Base-by-base conservation (phyloP, 768 basidiomycete genomes). In the Suillus discolor region DNA sequence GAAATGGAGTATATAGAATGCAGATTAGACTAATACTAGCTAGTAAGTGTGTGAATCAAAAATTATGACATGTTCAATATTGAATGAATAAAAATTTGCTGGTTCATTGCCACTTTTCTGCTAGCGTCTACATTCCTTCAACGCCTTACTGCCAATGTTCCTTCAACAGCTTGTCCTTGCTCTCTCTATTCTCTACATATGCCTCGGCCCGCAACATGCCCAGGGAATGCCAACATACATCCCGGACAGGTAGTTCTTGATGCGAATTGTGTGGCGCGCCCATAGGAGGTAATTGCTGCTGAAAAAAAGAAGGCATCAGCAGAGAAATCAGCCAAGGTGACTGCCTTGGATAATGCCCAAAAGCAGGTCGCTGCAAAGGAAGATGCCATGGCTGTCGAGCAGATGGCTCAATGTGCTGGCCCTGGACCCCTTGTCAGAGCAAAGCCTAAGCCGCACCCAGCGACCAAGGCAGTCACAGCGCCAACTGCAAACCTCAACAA, bases 331-430 rank as follows among this genome's bases (percentile, higher is more conserved):
- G 15, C 28, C 28, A 34, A 54, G 53, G 25, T 18, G 0, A 18
- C 25, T 2, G 18, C 53, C 25, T 18, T 54, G 2, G 28, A 54
- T 0, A 11, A 54, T 16, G 53, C 28, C 8, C 28, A 54, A 18
- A 20, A 34, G 12, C 1, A 55, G 54, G 34, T 55, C 2, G 54
- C 54, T 55, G 18, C 54, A 2, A 36, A 0, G 54, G 54, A 55
- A 55, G 54, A 55, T n/a, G 20, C 54, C 3, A 55, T 55, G 54
- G 54, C 54, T 55, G 34, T 55, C 2, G 54, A 55, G 54, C 34
- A 55, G 54, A 55, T 11, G 31, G 54, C 34, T 55, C 54, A 38
- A 18, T 16, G 6, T 25, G n/a, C 54, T 49, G 62, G 36, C 42
- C 44, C 38, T 5, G 51, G 28, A 61, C 44, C 0, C 12, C 42